A percentile compares a stretch with the other conserved stretches of the same genome.
phyloP scores from a whole-genome alignment of 2,329 filamentous ascomycete genomes.

The Ophiocordyceps robertsii region DNA sequence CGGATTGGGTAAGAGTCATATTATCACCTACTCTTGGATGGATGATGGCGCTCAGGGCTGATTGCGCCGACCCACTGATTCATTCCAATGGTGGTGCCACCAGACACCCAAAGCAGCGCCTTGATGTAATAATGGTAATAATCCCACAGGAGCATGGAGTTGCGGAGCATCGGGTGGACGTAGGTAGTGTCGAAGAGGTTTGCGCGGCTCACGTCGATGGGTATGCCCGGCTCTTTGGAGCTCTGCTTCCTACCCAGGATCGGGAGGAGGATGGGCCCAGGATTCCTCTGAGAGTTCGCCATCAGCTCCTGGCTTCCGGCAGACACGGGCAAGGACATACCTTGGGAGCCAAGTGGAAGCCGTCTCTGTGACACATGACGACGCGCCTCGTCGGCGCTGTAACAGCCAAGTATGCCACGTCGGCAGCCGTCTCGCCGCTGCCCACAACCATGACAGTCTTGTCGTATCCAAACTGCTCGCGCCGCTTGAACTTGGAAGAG shows the following conservation, averaged over 20 bases:
- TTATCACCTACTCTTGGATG: slow-evolving; percentile 8
- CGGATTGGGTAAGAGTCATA: no score
- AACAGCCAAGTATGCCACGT: slow-evolving; percentile 26
- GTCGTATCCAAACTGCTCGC: slow-evolving; percentile 22
- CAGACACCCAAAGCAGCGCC: slow-evolving; percentile 15
- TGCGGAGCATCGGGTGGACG: slow-evolving; percentile 24
- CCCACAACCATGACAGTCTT: slow-evolving; percentile 28
- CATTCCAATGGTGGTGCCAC: slow-evolving; percentile 23
- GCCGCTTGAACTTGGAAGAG: slow-evolving; percentile 26
- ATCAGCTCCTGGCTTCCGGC: slow-evolving; percentile 4
- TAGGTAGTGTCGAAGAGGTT: slow-evolving; percentile 33
- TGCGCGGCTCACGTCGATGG: slow-evolving; percentile 26
- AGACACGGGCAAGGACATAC: slow-evolving; percentile 6
- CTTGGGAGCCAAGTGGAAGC: slow-evolving; percentile 27
- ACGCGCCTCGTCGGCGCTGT: slow-evolving; percentile 25
- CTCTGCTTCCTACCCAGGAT: slow-evolving; percentile 5
- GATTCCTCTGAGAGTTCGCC: not conserved
- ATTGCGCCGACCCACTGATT: slow-evolving; percentile 29
- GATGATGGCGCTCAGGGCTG: slow-evolving; percentile 16
- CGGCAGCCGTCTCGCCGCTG: slow-evolving; percentile 28
- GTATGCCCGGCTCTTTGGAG: slow-evolving; percentile 17
- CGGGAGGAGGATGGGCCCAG: slow-evolving; percentile 5
- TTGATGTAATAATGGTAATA: slow-evolving; percentile 28
- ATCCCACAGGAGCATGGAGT: slow-evolving; percentile 22
- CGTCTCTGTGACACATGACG: slow-evolving; percentile 27